Conservation (phyloP, 495 filamentous ascomycete species). For the Neurospora sublineolata region DNA sequence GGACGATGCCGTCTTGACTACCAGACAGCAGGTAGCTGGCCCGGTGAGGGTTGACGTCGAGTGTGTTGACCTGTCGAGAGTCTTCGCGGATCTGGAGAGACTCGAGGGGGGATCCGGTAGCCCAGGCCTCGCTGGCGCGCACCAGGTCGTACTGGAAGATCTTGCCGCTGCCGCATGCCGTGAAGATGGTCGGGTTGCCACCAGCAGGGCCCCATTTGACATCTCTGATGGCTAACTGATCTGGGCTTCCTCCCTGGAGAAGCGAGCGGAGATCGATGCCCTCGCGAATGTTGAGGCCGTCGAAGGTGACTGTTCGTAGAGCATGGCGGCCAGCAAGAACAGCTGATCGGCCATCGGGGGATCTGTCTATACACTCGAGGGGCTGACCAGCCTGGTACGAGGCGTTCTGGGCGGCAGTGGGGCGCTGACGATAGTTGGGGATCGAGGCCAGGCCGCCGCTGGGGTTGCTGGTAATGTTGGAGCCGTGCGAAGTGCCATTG, state of each 20-base stretch:
- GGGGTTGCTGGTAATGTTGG: slow-evolving; percentile 28
- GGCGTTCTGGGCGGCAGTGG: slow-evolving; percentile 60
- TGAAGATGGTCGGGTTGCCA: slow-evolving; percentile 51
- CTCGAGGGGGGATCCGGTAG: slow-evolving; percentile 48
- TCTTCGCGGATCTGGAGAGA: slow-evolving; percentile 65
- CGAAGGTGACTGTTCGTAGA: slow-evolving; percentile 69
- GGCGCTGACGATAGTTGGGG: slow-evolving; percentile 32
- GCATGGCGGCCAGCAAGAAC: slow-evolving; percentile 74
- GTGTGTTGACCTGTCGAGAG: slow-evolving; percentile 77
- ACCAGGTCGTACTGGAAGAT: slow-evolving; percentile 80
- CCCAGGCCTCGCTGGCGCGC: slow-evolving; percentile 27
- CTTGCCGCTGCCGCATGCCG: slow-evolving; percentile 75
- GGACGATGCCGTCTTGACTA: slow-evolving; percentile 83
- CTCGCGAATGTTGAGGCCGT: slow-evolving; percentile 58
- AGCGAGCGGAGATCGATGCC: slow-evolving; percentile 68
- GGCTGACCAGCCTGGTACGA: slow-evolving; percentile 61
- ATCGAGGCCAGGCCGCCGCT: slow-evolving; percentile 5
- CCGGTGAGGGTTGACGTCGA: slow-evolving; percentile 79
- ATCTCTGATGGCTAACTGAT: slow-evolving; percentile 71
- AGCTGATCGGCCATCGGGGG: slow-evolving; percentile 61
- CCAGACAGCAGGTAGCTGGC: slow-evolving; percentile 72
- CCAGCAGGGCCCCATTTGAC: slow-evolving; percentile 64
- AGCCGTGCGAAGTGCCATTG: slow-evolving; percentile 2
- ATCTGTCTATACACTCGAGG: slow-evolving; percentile 67
- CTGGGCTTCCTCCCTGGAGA: slow-evolving; percentile 60